Percentiles rank a stretch among this genome's conserved stretches.
Conservation (phyloP, 2,329 filamentous ascomycete genomes). For the Elsinoe perseae region DNA sequence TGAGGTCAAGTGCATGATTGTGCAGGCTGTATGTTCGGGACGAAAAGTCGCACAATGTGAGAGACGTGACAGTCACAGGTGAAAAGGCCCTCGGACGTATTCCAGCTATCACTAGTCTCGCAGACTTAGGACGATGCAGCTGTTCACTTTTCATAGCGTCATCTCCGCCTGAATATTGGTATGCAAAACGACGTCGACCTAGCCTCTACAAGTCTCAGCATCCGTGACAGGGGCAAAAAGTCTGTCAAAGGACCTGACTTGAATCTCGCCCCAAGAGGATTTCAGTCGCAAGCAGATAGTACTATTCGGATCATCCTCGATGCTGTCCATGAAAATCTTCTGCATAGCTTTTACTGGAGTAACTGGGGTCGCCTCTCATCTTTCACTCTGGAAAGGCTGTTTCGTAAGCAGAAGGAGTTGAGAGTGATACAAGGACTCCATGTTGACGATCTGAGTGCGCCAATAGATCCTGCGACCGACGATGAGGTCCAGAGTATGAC, state of each 20-base stretch:
- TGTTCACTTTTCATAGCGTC: background rate
- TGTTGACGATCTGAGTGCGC: background rate
- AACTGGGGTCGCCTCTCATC: background rate
- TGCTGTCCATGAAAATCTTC: background rate
- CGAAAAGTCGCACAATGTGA: background rate
- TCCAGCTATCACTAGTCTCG: background rate
- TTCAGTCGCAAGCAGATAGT: background rate
- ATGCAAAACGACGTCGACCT: background rate
- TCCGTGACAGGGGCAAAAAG: background rate
- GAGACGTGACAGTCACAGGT: background rate
- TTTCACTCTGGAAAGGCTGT: background rate
- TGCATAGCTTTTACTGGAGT: background rate
- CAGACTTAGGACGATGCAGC: background rate
- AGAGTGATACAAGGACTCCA: background rate
- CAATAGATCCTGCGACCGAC: too few species aligned
- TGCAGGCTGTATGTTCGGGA: background rate
- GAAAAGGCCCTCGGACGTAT: background rate
- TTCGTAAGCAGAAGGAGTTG: background rate
- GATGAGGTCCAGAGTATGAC: too few species aligned
- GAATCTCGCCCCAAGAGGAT: background rate
- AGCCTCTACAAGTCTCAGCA: background rate
- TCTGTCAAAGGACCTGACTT: background rate
- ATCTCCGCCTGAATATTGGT: background rate
- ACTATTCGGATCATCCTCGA: background rate
- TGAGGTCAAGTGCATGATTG: background rate